Percentiles rank a stretch among this genome's conserved stretches.
Conservation (phyloP, 2,329 filamentous ascomycete genomes). For the Didymella pomorum region DNA sequence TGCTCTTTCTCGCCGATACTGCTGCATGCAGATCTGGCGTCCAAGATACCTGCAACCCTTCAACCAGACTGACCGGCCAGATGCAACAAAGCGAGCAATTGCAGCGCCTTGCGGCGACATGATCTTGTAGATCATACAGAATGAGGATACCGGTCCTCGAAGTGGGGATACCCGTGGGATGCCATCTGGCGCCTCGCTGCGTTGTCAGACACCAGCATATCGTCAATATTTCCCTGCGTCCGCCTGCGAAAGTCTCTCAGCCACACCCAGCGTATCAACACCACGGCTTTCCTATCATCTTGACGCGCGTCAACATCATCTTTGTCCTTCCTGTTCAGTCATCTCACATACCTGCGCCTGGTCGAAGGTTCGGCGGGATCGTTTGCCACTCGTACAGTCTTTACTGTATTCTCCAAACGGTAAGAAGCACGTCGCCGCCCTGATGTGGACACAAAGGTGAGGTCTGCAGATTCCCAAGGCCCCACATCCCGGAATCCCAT, state of each 20-base stretch:
- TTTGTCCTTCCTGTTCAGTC: conserved; percentile 4
- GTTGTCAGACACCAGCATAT: conserved; percentile 26
- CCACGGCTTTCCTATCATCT: conserved; percentile 4
- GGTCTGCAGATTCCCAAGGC: neutral
- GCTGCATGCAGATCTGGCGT: conserved; percentile 27
- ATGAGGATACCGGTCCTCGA: conserved; percentile 2
- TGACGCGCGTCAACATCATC: conserved; percentile 17
- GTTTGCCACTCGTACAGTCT: neutral
- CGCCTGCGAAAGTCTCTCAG: conserved; percentile 3
- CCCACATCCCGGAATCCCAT: conserved; percentile 12
- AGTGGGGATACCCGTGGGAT: conserved; percentile 2
- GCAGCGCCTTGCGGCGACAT: conserved; percentile 6
- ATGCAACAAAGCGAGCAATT: conserved; percentile 9
- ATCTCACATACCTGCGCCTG: neutral
- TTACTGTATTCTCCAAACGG: neutral
- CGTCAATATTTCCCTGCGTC: conserved; percentile 33
- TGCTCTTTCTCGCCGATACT: conserved; percentile 26
- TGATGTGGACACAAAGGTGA: neutral
- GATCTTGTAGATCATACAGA: conserved; percentile 1
- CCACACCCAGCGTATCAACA: conserved; percentile 12
- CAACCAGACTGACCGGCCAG: conserved; percentile 5
- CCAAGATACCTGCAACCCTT: conserved; percentile 14
- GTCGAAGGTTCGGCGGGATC: neutral
- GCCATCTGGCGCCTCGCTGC: conserved; percentile 24
- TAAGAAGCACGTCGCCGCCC: conserved; percentile 2